Evolutionary conservation across 2,329 filamentous ascomycete genomes (phyloP), one percentile per base, ranked within the genome.

Genomic region (Aspergillus phoenicis): DNA sequence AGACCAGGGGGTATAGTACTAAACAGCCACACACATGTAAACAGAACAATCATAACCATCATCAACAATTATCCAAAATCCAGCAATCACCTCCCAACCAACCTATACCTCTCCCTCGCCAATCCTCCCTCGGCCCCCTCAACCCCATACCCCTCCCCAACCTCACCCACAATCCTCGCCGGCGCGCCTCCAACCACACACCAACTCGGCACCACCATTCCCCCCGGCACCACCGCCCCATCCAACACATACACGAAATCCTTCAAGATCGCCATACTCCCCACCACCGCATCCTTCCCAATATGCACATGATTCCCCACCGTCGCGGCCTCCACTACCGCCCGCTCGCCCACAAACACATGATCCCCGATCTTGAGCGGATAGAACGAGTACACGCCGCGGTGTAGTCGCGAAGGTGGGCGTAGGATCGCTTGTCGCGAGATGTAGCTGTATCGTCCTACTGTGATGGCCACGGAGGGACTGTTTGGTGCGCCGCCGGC

Each of bases 331-430:
- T 95, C 91, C 39, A 99, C 85, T 41, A 94, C 86, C 39, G 88
- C 87, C 36, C 82, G 81, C 70, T 86, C 84, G 61, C 92, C 93
- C 53, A 99, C 85, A 77, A 94, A 97, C 64, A 97, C 93, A 78
- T 98, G 94, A 75, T 97, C 93, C 49, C 93, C 93, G 66, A 99
- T 90, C 63, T 95, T 91, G 69, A 98, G 88, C 8, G 93, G 93
- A 76, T 94, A 94, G 78, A 93, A 75, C 6, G 68, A 72, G 57
- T 76, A 69, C 4, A 73, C 66, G 71, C 93, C 92, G 70, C 93
- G 89, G 75, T 93, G 91, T 53, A 96, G 81, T 26, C 93, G 87
- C 33, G 89, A 91, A 0, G 95, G 93, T 0, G 95, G 95, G 4
- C 91, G 88, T 56, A 99, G 82, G 49, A 93, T 87, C 65, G 87